Base-by-base conservation (phyloP, 2,329 filamentous ascomycete genomes). In the Fusarium floridanum region DNA sequence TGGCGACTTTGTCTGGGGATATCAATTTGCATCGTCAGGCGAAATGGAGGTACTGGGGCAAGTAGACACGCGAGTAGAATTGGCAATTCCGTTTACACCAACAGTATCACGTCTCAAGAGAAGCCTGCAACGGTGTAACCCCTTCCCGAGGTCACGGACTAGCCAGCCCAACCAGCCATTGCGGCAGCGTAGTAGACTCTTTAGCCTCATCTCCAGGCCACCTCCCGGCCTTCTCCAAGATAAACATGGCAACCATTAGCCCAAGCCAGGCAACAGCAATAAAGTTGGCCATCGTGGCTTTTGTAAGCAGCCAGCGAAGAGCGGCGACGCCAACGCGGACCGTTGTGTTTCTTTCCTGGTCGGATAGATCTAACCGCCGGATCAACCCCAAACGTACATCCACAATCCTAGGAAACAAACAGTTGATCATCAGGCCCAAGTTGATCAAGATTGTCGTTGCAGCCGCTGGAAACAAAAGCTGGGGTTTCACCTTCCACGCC, bases 1-100 rank as follows among this genome's bases (percentile, higher is more conserved):
- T 74, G 0, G 77, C 77, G 1, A 63, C 66, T 0, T 10, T 57
- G 12, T 79, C 72, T 3, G 76, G 74, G 0, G 75, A 79, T 17
- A 73, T 79, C 12, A 17, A 16, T 20, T 37, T 70, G 0, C 69
- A 78, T 65, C 68, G 71, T 0, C 43, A 50, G 7, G 70, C 65
- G 1, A 66, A 37, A n/a, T 76, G 74, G 74, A 73, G 64, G 12
- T 64, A 64, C 29, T 34, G 11, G 12, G 27, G 10, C 17, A 20
- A 63, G 7, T 56, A 57, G 24, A 5, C 27, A 3, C 16, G 12
- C 2, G 11, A 14, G 10, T 9, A 29, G 27, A 55, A 55, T 9
- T 55, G 29, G 9, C 2, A 34, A 55, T 29, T 14, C 2, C 2
- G 11, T 9, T 14, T 7, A 45, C 14, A 32, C 17, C 6, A 53